Evolutionary conservation across 371 early-diverging fungal species (phyloP), one percentile per base, ranked within the genome.

Genomic region (Mortierella sp.): DNA sequence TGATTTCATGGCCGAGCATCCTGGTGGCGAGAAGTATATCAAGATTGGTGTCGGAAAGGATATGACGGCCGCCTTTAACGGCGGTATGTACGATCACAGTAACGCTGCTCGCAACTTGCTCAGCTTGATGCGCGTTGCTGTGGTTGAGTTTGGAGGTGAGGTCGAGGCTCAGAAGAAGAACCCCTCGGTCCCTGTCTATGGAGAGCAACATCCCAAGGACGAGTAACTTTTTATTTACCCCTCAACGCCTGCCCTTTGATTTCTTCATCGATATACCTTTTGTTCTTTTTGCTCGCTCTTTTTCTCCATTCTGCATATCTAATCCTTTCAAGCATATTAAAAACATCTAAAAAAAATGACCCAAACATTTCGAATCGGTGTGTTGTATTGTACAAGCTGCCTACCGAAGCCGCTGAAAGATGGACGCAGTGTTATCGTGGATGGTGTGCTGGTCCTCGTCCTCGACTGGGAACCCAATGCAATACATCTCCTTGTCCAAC

Each of bases 1-100:
- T 52, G 84, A 94, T 42, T 98, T 98, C 84, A 93, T 96, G 84
- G 89, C 95, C 48, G 94, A 97, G 71, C 98, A 98, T 82, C 98
- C 98, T 26, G 97, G 96, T 73, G 98, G 97, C 79, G 93, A 91
- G 71, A 93, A 94, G 72, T 95, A 96, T 78, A 84, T 98, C 79
- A 91, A 92, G 63, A 88, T 92, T 44, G 92, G 91, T 75, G 84
- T 97, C 48, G 98, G 98, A 75, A 94, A 95, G 84, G 97, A 98
- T 81, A 94, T 95, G 91, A 95, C 97, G 21, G 91, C 91, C 16
- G 89, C 95, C 0, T 98, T 98, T 89, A 96, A 97, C 76, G 98
- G 98, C 68, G 96, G 95, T 70, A 92, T 97, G 70, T 97, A 98
- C 88, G 93, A 96, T 85, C 93, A 94, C 84, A 93, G 93, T 70